A percentile compares a stretch with the other conserved stretches of the same genome.
Conservation (phyloP, 169 alveolate species). For the Cytauxzoon felis region DNA sequence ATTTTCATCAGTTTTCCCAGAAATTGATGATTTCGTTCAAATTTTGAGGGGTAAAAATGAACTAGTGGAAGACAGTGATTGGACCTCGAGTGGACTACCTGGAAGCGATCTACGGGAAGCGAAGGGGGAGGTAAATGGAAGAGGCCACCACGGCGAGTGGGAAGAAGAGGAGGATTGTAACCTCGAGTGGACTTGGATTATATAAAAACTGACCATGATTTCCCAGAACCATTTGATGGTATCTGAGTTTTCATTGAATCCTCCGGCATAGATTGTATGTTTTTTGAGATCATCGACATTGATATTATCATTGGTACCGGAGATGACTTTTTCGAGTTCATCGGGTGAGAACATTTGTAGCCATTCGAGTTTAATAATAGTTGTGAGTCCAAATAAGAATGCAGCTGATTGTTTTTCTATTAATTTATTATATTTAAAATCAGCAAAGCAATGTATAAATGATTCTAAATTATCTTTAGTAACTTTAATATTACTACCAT, state of each 20-base stretch:
- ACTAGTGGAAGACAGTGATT: too few species aligned
- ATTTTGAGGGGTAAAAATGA: too few species aligned
- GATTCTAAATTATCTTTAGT: constrained; percentile 37
- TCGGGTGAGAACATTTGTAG: constrained; percentile 86
- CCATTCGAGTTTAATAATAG: constrained; percentile 86
- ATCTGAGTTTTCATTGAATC: constrained; percentile 75
- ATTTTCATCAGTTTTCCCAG: too few species aligned
- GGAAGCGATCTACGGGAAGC: background rate
- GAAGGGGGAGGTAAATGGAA: background rate
- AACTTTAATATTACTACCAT: constrained; percentile 46
- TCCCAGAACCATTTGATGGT: constrained; percentile 91
- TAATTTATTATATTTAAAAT: constrained; percentile 85
- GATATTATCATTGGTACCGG: constrained; percentile 86
- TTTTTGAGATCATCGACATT: constrained; percentile 85
- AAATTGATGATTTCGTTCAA: too few species aligned
- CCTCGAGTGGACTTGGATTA: background rate
- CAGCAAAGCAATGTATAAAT: constrained; percentile 52
- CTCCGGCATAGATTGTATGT: constrained; percentile 88
- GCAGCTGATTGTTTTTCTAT: constrained; percentile 72
- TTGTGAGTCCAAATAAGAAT: constrained; percentile 82
- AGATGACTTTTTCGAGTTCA: constrained; percentile 90
- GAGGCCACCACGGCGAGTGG: background rate
- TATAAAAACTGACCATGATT: constrained; percentile 72
- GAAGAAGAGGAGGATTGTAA: background rate
- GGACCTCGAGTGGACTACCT: too few species aligned